phyloP scores from a whole-genome alignment of 1,284 basidiomycete species.

The Cutaneotrichosporon mucoides region DNA sequence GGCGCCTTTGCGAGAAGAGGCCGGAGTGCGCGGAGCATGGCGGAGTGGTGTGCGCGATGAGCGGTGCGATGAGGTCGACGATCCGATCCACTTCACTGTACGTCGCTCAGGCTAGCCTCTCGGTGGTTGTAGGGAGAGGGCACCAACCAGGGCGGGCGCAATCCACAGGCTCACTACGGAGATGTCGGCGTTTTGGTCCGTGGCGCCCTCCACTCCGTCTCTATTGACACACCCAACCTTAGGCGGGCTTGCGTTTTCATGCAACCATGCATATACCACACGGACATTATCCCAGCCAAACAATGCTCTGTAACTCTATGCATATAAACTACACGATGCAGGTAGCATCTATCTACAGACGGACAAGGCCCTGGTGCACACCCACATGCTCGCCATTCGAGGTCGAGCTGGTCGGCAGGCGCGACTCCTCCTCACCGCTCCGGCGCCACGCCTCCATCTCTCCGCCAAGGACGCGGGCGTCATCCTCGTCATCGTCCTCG shows the following conservation, averaged over 20 bases:
- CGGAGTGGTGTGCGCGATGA: conserved; percentile 7
- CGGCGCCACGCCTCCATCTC: conserved; percentile 39
- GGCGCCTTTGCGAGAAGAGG: conserved; percentile 35
- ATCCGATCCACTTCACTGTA: neutral
- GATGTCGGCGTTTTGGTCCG: neutral
- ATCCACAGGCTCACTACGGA: neutral
- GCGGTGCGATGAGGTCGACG: conserved; percentile 10
- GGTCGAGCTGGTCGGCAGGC: neutral
- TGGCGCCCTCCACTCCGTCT: neutral
- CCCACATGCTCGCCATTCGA: conserved; percentile 15
- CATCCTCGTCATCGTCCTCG: conserved; percentile 42
- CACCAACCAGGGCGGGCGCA: conserved; percentile 2
- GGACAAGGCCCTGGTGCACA: conserved; percentile 37
- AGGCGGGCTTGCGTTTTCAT: neutral
- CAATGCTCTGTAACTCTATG: neutral
- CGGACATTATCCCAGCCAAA: too few species aligned
- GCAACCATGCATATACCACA: neutral
- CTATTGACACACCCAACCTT: neutral
- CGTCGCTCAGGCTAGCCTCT: too few species aligned
- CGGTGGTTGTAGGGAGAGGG: neutral
- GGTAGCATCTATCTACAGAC: conserved; percentile 22
- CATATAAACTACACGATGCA: conserved; percentile 5
- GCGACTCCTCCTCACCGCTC: conserved; percentile 8
- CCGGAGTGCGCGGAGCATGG: conserved; percentile 42
- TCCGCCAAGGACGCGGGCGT: conserved; percentile 21